Conservation (phyloP, 352 stramenopile genomes). For the Pythium chondricola region DNA sequence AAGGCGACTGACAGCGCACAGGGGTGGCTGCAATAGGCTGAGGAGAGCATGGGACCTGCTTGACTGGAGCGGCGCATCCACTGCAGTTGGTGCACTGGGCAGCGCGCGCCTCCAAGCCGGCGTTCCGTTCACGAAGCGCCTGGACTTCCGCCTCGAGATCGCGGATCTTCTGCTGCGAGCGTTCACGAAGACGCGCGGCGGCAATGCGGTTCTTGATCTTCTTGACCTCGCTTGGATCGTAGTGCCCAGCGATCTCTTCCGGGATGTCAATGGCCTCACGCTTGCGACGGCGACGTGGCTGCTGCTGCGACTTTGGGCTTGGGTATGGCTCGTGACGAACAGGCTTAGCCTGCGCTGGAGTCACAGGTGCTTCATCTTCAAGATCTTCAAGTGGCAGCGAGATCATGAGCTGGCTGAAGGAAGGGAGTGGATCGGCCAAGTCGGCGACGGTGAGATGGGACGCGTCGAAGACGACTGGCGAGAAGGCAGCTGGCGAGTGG, state of each 20-base stretch:
- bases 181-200: slow-evolving; percentile 34
- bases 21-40: slow-evolving; percentile 6
- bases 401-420: slow-evolving; percentile 17
- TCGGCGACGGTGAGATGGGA: slow-evolving; percentile 4
- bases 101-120: slow-evolving; percentile 27
- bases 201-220: slow-evolving; percentile 55
- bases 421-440: slow-evolving; percentile 2
- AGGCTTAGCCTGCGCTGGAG: slow-evolving; percentile 4
- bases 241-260: slow-evolving; percentile 16
- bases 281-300: slow-evolving; percentile 31
- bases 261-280: slow-evolving; percentile 46
- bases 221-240: slow-evolving; percentile 37
- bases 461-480: slow-evolving; percentile 15
- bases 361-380: slow-evolving; percentile 4
- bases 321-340: slow-evolving; percentile 14
- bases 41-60: slow-evolving; percentile 1
- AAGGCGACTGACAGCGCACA: slow-evolving; percentile 13
- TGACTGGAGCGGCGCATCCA: neutral
- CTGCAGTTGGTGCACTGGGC: slow-evolving; percentile 25
- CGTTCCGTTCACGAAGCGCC: slow-evolving; percentile 27
- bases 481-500: slow-evolving; percentile 2
- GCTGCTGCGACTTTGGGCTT: slow-evolving; percentile 7
- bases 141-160: slow-evolving; percentile 31
- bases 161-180: slow-evolving; percentile 36
- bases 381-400: slow-evolving; percentile 9